Evolutionary conservation across 2,329 filamentous ascomycete genomes (phyloP), one percentile per base, ranked within the genome.

Genomic region (Ceratocystis alfenasii): DNA sequence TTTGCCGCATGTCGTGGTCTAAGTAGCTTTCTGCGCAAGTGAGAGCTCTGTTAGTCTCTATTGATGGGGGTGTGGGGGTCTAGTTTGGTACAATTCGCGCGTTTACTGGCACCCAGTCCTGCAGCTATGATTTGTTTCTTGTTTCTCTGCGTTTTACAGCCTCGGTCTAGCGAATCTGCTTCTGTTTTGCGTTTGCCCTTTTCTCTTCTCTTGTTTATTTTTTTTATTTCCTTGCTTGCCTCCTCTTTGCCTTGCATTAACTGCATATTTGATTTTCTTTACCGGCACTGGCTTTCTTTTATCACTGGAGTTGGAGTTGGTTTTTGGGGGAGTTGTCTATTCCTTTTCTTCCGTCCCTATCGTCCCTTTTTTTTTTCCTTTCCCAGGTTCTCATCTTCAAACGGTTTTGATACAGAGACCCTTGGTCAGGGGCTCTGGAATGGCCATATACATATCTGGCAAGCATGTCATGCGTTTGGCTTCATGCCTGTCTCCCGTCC

Each of bases 231-330:
- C 30, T 64, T 53, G 36, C 45, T 41, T 62, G 25, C 65, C 53
- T 57, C 45, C 12, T 50, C 7, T 46, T 30, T 66, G 45, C 62
- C 63, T 61, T 15, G 48, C 20, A 60, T 67, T 36, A 45, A 15
- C 62, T 57, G 44, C 33, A 70, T 69, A 69, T 65, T 66, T 65
- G 67, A 65, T 68, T 46, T 69, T 68, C 68, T 69, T 67, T 59
- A 44, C 69, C 50, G 48, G 60, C 59, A 45, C 68, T 70, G 53
- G 57, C 63, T 59, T 45, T 44, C 12, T 62, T 33, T 17, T 63
- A 41, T 6, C 44, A 25, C 59, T 68, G 7, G 70, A 71, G 63
- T 68, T 68, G 20, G 71, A 70, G 50, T 69, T 70, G 22, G 68
- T 66, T 45, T 62, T 20, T 44, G 28, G 53, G 36, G 46, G 22